Evolutionary conservation across 148 eudicot genomes (phyloP).

Genomic region (Arctostaphylos glauca): DNA sequence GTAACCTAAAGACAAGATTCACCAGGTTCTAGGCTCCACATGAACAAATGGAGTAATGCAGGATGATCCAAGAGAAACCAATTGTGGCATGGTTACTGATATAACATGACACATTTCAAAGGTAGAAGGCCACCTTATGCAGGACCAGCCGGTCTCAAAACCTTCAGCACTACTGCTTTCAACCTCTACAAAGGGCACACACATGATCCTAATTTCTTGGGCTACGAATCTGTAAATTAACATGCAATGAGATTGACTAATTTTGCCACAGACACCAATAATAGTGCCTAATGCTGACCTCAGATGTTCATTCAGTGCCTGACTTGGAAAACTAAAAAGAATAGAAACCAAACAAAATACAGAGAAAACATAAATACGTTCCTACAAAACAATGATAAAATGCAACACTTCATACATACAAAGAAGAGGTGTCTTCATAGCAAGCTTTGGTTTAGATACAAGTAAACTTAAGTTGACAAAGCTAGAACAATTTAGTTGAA

Average conservation of each 20-base stretch:
- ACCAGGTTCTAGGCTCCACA: too few relatives aligned
- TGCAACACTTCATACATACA: background rate
- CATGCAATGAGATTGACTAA: background rate
- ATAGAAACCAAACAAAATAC: background rate
- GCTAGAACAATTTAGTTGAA: slow-evolving; percentile 2
- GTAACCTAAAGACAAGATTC: too few relatives aligned
- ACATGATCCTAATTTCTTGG: background rate
- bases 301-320: background rate
- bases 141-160: background rate
- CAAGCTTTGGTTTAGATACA: background rate
- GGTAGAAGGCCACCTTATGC: background rate
- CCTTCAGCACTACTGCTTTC: background rate
- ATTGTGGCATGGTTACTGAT: background rate
- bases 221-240: background rate
- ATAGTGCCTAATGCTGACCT: background rate
- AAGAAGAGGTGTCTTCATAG: background rate
- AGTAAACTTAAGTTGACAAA: background rate
- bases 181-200: background rate
- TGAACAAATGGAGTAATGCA: background rate
- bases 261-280: background rate
- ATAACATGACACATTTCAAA: background rate
- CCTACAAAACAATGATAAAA: background rate
- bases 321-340: background rate
- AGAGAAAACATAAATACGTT: background rate
- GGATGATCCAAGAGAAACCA: slow-evolving; percentile 4